Conservation (phyloP, 441 rosid species). For the Daphne laureola region DNA sequence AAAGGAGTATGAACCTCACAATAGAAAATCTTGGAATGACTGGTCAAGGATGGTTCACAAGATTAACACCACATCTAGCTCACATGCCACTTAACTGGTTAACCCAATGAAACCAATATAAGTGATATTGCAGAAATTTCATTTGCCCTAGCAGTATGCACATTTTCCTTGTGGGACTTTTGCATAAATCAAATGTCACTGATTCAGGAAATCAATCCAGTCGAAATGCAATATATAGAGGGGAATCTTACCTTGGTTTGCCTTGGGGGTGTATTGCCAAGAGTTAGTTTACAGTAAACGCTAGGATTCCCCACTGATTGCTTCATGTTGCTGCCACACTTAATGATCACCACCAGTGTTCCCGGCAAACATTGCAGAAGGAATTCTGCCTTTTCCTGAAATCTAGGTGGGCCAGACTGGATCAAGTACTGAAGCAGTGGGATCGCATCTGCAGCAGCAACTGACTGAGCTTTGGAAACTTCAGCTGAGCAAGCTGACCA, state of each 20-base stretch:
- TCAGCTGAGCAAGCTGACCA: constrained; percentile 99
- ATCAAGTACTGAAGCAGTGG: constrained; percentile 93
- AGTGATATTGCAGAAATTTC: no score
- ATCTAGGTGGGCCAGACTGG: constrained; percentile 99
- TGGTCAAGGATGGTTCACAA: no score
- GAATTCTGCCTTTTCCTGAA: constrained; percentile 98
- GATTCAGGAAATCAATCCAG: no score
- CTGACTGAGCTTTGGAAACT: constrained; percentile 93
- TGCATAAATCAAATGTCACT: no score
- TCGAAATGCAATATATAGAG: not conserved
- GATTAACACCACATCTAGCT: no score
- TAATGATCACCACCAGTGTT: constrained; percentile 85
- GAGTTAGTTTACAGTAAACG: constrained; percentile 87
- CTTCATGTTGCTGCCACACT: constrained; percentile 98
- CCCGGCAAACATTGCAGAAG: constrained; percentile 98
- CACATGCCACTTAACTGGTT: no score
- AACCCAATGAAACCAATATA: no score
- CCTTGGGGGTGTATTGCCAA: constrained; percentile 82
- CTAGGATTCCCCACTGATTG: constrained; percentile 99
- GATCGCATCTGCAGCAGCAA: constrained; percentile 98
- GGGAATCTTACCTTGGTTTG: constrained; percentile 70
- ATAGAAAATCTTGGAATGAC: no score
- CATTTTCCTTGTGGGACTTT: no score
- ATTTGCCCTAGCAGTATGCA: no score
- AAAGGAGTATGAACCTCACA: no score